These are phyloP conservation scores for Leucosporidium scottii DNA, from an alignment of 768 basidiomycete species.

Conservation along the genomic window DNA sequence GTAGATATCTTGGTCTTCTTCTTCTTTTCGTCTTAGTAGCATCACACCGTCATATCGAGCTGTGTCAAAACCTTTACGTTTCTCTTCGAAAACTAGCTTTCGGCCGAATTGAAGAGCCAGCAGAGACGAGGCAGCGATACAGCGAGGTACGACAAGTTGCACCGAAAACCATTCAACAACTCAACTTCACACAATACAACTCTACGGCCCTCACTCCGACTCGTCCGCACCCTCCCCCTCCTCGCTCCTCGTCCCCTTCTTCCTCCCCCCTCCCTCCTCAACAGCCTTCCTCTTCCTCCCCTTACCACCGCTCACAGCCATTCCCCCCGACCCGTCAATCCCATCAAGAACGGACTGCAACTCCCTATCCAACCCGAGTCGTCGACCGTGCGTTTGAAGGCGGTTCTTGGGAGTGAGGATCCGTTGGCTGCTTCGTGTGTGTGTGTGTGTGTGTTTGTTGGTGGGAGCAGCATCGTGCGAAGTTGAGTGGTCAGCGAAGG, in stretches of 20 bases:
- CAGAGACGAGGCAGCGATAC: too few species aligned
- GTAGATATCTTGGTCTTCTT: too few species aligned
- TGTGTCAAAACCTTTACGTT: too few species aligned
- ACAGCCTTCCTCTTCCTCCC: background rate
- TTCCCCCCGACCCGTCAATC: background rate
- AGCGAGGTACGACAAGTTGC: too few species aligned
- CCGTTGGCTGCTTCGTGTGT: constrained; percentile 1
- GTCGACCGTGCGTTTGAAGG: constrained; percentile 9
- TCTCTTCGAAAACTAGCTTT: too few species aligned
- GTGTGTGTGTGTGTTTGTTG: background rate
- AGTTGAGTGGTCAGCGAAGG: background rate
- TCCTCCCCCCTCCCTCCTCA: background rate
- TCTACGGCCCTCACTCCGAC: background rate
- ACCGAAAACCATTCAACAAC: too few species aligned
- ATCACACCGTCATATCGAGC: too few species aligned
- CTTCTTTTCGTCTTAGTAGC: too few species aligned
- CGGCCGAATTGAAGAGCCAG: too few species aligned
- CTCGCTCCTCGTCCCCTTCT: background rate
- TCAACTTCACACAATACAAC: too few species aligned
- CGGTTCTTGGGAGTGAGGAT: background rate
- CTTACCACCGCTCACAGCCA: background rate
- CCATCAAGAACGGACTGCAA: constrained; percentile 1
- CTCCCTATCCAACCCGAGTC: constrained; percentile 15
- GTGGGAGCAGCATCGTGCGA: too few species aligned
- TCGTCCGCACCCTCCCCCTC: background rate